phyloP scores from a whole-genome alignment of 2,329 filamentous ascomycete genomes.

The Aspergillus bombycis region DNA sequence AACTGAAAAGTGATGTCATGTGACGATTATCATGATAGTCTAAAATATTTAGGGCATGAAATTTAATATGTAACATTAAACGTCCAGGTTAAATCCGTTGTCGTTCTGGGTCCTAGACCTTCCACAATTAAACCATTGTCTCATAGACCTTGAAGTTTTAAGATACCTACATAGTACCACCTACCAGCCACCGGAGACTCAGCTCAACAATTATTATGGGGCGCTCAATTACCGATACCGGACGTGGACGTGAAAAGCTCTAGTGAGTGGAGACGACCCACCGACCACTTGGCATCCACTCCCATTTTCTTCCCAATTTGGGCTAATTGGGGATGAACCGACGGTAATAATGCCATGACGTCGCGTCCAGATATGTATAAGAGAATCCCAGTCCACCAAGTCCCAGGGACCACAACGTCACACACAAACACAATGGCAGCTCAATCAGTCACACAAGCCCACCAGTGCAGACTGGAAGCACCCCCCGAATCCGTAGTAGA shows the following conservation, averaged over 20 bases:
- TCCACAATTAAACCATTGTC: not conserved
- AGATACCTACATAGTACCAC: not conserved
- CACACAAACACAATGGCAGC: too few relatives aligned
- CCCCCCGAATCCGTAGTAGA: not conserved
- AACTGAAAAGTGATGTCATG: not conserved
- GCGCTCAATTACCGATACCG: not conserved
- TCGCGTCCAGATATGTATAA: not conserved
- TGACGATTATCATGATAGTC: conserved; percentile 3
- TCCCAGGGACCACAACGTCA: too few relatives aligned
- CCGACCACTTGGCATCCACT: not conserved
- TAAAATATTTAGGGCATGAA: not conserved
- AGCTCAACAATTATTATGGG: not conserved
- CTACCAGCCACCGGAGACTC: not conserved
- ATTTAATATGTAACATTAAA: conserved; percentile 6
- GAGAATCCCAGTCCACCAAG: not conserved
- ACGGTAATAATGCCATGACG: not conserved
- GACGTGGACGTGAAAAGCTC: not conserved
- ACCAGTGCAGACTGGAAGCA: not conserved
- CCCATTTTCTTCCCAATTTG: not conserved
- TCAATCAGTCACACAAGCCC: too few relatives aligned
- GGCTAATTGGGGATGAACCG: not conserved
- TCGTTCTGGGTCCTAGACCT: not conserved
- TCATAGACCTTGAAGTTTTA: not conserved
- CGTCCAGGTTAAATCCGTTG: not conserved
- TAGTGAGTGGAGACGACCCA: not conserved